A percentile compares a stretch with the other conserved stretches of the same genome.
Conservation (phyloP, 441 rosid species). For the Jatropha podagrica region DNA sequence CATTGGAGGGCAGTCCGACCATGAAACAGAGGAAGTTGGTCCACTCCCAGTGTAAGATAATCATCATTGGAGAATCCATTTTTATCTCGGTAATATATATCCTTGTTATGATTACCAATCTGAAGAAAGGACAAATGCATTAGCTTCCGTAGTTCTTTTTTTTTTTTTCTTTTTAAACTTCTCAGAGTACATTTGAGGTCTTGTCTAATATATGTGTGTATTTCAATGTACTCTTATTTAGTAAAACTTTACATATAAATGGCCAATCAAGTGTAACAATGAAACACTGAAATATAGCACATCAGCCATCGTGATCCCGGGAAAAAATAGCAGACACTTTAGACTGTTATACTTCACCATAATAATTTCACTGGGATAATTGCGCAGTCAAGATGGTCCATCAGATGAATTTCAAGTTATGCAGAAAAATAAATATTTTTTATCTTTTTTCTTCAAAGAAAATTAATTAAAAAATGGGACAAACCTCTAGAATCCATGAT, state of each 20-base stretch:
- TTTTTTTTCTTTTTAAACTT: neutral
- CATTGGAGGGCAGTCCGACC: slow-evolving; percentile 67
- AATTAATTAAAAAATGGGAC: neutral
- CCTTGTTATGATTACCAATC: slow-evolving; percentile 57
- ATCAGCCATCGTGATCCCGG: neutral
- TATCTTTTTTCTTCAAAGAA: neutral
- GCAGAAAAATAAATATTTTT: neutral
- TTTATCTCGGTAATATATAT: slow-evolving; percentile 57
- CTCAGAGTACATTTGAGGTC: neutral
- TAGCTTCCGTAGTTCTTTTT: neutral
- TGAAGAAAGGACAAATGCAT: slow-evolving; percentile 22
- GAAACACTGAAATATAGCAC: neutral
- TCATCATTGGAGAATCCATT: slow-evolving; percentile 52
- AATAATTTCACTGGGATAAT: neutral
- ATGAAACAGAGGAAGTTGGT: slow-evolving; percentile 51
- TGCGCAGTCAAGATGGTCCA: neutral
- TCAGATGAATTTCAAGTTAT: neutral
- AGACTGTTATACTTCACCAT: neutral
- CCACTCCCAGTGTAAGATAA: slow-evolving; percentile 71
- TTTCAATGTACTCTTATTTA: neutral
- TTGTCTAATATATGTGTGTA: neutral
- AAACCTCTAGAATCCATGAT: slow-evolving; percentile 45
- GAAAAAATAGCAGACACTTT: neutral
- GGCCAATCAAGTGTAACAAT: neutral
- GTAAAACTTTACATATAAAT: neutral